Conservation (phyloP, 352 stramenopile genomes). For the Globisporangium okanoganense region DNA sequence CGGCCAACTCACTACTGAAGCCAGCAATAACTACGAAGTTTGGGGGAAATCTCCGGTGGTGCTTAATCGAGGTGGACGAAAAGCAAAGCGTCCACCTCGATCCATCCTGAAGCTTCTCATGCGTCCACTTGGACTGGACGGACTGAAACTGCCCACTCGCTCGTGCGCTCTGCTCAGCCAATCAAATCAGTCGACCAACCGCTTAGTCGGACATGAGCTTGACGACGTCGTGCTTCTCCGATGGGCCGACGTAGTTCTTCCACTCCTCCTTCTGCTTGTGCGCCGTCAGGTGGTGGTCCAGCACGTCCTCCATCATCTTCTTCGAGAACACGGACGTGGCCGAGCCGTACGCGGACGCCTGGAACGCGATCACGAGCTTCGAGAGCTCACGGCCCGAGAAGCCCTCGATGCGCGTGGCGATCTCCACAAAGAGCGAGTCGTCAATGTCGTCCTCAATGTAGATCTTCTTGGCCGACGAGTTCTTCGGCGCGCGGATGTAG, state of each 20-base stretch:
- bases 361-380: conserved; percentile 99
- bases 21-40: conserved; percentile 5
- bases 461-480: conserved; percentile 85
- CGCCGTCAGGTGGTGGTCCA: conserved; percentile 92
- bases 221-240: conserved; percentile 43
- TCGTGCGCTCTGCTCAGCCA: not conserved
- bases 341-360: conserved; percentile 97
- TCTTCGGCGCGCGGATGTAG: conserved; percentile 92
- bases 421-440: conserved; percentile 89
- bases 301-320: conserved; percentile 91
- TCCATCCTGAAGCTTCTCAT: not conserved
- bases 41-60: not conserved
- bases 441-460: conserved; percentile 89
- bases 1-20: conserved; percentile 9
- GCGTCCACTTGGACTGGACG: conserved; percentile 6
- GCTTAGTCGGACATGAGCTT: conserved; percentile 54
- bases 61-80: not conserved
- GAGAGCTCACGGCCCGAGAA: conserved; percentile 99
- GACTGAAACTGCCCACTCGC: conserved; percentile 4
- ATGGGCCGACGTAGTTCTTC: conserved; percentile 78
- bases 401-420: conserved; percentile 93
- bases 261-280: conserved; percentile 94
- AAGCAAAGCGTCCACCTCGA: not conserved
- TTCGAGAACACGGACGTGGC: conserved; percentile 92
- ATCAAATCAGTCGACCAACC: conserved; percentile 1